Base-by-base conservation (phyloP, 2,329 filamentous ascomycete genomes). In the Helicocarpus griseus region DNA sequence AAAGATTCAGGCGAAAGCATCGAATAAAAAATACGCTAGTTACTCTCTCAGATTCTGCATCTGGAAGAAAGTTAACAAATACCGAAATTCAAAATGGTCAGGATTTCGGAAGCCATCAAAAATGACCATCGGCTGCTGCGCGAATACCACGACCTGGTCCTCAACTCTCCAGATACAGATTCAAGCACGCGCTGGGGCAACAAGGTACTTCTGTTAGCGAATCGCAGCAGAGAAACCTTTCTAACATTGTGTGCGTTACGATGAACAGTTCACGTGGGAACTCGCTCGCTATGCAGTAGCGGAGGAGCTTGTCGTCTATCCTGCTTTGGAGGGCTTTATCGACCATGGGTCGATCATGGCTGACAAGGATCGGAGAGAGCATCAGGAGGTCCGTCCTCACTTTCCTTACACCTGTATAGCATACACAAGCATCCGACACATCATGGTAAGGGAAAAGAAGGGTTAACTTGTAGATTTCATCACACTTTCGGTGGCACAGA, bases 291-390 rank as follows among this genome's bases (percentile, higher is more conserved):
- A 79, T 58, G 69, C 73, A 0, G 67, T 78, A 48, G 74, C 70
- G 7, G 75, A 79, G 53, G 77, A 79, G 56, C 60, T 78, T 49
- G 66, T 81, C 8, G 66, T 81, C 0, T 80, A 80, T 54, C 78
- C 78, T 0, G 76, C 74, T 1, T 65, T 81, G 17, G 75, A 79
- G 58, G 72, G 74, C 52, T 62, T 76, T 50, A 55, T 80, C 17
- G 62, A 68, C 1, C 61, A 66, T 1, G 76, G 77, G 43, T 66
- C 69, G 31, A 56, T 61, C 1, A 62, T 76, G 56, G 74, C 75
- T 0, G 70, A 76, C 13, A 69, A 56, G 38, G 54, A 59, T 41
- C 46, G 56, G 11, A 36, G 48, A 19, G 50, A 59, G 39, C 55
- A 57, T 35, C 36, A 55, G 29, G 33, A 57, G 53, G 56, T 55